Conservation (phyloP, 208 protist genomes). For the Leishmania gerbilli region DNA sequence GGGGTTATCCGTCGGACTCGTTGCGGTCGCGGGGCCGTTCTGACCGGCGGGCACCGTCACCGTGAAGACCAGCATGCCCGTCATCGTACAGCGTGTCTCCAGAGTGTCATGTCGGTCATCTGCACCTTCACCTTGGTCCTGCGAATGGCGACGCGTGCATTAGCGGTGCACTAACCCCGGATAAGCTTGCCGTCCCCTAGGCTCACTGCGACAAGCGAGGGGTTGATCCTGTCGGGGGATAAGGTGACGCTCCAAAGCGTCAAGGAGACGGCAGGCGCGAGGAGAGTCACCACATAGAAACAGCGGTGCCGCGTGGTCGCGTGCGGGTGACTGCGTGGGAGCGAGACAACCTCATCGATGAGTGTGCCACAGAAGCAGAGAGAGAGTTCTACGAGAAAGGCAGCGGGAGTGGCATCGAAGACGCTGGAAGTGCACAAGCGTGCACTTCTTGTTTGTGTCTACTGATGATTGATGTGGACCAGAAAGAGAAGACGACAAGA, state of each 20-base stretch:
- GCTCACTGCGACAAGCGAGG: neutral
- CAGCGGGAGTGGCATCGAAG: too few species aligned
- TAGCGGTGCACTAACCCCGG: constrained; percentile 1
- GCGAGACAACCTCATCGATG: neutral
- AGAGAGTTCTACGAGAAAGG: too few species aligned
- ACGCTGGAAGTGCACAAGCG: too few species aligned
- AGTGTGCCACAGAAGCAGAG: neutral
- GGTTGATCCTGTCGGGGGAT: constrained; percentile 4
- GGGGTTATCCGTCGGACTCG: constrained; percentile 4
- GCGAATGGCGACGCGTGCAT: constrained; percentile 10
- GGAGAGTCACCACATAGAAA: constrained; percentile 14
- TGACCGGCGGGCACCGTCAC: neutral
- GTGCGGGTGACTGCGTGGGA: neutral
- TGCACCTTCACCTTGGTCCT: neutral
- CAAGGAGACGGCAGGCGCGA: constrained; percentile 7
- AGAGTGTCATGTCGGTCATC: neutral
- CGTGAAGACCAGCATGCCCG: neutral
- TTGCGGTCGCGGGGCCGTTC: neutral
- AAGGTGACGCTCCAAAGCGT: constrained; percentile 12
- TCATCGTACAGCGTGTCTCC: constrained; percentile 5
- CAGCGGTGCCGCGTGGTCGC: constrained; percentile 5
- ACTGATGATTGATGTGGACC: too few species aligned
- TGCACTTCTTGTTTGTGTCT: too few species aligned
- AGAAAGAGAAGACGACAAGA: too few species aligned
- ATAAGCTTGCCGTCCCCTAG: neutral